These are phyloP conservation scores for Chlorella variabilis DNA, from an alignment of 163 green algal genomes.

Conservation along the genomic window DNA sequence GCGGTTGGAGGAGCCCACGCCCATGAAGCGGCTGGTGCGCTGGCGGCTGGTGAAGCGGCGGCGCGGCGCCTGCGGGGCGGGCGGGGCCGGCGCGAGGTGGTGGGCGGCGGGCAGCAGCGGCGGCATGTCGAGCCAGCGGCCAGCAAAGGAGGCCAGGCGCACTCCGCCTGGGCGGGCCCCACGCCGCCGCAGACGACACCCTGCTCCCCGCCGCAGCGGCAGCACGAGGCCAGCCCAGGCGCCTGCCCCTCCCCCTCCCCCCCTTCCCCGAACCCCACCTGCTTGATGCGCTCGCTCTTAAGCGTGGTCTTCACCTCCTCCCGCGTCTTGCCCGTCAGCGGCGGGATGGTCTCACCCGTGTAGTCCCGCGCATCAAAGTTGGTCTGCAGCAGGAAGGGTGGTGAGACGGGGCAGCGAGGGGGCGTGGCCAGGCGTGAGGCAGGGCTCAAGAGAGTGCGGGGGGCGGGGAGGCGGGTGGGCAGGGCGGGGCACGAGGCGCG, in stretches of 20 bases:
- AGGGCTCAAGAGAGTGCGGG: background rate
- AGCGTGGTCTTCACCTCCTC: constrained; percentile 81
- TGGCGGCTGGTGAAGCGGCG: constrained; percentile 62
- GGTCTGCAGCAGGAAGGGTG: constrained; percentile 44
- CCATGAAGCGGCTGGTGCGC: constrained; percentile 74
- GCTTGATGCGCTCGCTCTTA: constrained; percentile 77
- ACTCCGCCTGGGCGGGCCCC: too few relatives aligned
- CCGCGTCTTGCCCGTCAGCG: constrained; percentile 70
- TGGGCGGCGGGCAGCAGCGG: too few relatives aligned
- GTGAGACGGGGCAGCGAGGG: background rate
- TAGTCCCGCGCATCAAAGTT: constrained; percentile 66
- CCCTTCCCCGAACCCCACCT: background rate
- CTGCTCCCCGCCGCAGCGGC: too few relatives aligned
- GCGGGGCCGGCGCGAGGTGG: too few relatives aligned
- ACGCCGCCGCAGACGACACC: too few relatives aligned
- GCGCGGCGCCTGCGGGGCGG: constrained; percentile 53
- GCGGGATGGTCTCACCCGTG: constrained; percentile 58
- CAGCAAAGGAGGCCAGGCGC: too few relatives aligned
- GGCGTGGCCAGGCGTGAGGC: too few relatives aligned
- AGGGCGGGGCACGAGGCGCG: too few relatives aligned
- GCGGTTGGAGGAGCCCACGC: constrained; percentile 76
- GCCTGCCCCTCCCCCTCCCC: background rate
- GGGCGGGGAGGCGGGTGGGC: background rate
- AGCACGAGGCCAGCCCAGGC: too few relatives aligned
- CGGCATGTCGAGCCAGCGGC: too few relatives aligned